phyloP scores from a whole-genome alignment of 2,329 filamentous ascomycete species.

The Leptographium lundbergii region DNA sequence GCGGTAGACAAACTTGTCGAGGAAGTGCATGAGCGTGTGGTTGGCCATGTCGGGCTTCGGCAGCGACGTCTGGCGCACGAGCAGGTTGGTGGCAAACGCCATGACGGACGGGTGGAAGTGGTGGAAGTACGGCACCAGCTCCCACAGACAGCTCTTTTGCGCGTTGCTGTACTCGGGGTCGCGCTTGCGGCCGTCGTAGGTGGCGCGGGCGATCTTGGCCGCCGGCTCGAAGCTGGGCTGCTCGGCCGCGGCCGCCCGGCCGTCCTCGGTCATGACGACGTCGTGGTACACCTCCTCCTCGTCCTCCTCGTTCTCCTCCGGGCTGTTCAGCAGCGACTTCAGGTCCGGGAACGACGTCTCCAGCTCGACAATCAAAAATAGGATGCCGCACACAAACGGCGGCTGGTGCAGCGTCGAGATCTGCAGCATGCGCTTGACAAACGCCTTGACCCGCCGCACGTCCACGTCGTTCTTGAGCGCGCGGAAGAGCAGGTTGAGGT shows the following conservation, averaged over 20 bases:
- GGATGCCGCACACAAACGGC: conserved; percentile 81
- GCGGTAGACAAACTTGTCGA: conserved; percentile 97
- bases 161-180: conserved; percentile 88
- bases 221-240: conserved; percentile 25
- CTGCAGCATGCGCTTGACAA: conserved; percentile 86
- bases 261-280: conserved; percentile 47
- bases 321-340: conserved; percentile 62
- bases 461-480: conserved; percentile 85
- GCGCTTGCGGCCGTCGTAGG: conserved; percentile 81
- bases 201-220: conserved; percentile 11
- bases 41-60: conserved; percentile 83
- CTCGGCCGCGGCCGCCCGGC: conserved; percentile 29
- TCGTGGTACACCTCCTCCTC: conserved; percentile 45
- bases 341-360: conserved; percentile 70
- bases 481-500: conserved; percentile 82
- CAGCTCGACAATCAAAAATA: conserved; percentile 78
- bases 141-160: conserved; percentile 89
- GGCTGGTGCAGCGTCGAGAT: conserved; percentile 80
- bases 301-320: conserved; percentile 65
- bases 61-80: conserved; percentile 57
- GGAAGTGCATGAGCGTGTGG: conserved; percentile 86
- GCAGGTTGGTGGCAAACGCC: conserved; percentile 62
- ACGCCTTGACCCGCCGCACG: conserved; percentile 84
- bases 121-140: conserved; percentile 64
- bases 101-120: conserved; percentile 93